These are phyloP conservation scores for Aureobasidium sp. DNA, from an alignment of 2,329 filamentous ascomycete species.

Conservation along the genomic window DNA sequence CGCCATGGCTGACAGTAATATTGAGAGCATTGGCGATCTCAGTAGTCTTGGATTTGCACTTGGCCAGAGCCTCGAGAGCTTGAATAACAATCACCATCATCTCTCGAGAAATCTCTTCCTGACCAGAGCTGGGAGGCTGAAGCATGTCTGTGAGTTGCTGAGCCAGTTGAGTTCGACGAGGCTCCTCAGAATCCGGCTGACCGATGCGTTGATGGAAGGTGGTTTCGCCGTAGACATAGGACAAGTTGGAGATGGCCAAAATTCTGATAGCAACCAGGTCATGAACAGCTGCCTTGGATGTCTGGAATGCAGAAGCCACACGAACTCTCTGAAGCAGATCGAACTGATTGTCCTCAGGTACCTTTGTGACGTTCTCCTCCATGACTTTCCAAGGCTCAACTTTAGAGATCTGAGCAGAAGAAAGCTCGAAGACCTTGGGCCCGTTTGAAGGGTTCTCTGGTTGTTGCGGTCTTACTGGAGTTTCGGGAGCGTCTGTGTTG, in stretches of 20 bases:
- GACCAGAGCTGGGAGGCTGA: conserved; percentile 66
- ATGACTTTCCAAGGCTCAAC: conserved; percentile 35
- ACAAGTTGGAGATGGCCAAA: conserved; percentile 81
- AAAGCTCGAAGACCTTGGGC: conserved; percentile 55
- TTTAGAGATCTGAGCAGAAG: conserved; percentile 38
- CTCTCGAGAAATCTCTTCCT: conserved; percentile 59
- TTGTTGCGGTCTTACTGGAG: conserved; percentile 21
- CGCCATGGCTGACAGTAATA: conserved; percentile 91
- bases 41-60: conserved; percentile 63
- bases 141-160: conserved; percentile 91
- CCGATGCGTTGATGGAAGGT: conserved; percentile 81
- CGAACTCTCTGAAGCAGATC: conserved; percentile 79
- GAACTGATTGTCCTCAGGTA: conserved; percentile 68
- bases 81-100: conserved; percentile 76
- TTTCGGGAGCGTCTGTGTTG: conserved; percentile 19
- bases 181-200: conserved; percentile 81
- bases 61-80: conserved; percentile 76
- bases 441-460: conserved; percentile 29
- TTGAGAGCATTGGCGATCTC: conserved; percentile 89
- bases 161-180: conserved; percentile 76
- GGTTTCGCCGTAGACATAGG: conserved; percentile 76
- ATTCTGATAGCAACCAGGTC: conserved; percentile 70
- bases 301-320: conserved; percentile 69
- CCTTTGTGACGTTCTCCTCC: conserved; percentile 39
- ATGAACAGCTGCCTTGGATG: conserved; percentile 58